A percentile compares a stretch with the other conserved stretches of the same genome.
phyloP scores from a whole-genome alignment of 371 early-diverging fungal species.

The Mucor ambiguus region DNA sequence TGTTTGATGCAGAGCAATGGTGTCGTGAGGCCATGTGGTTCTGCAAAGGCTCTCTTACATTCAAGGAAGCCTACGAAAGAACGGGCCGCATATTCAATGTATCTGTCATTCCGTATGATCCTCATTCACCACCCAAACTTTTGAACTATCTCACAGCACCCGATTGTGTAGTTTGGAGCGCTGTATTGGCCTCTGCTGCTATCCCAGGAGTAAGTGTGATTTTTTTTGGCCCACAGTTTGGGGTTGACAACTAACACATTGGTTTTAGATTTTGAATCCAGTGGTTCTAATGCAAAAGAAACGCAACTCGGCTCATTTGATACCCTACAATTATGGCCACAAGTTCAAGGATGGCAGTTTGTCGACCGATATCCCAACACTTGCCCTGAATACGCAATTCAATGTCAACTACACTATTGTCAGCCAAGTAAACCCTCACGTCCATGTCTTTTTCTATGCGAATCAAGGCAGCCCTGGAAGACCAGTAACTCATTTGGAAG shows the following conservation, averaged over 20 bases:
- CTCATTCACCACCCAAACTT: conserved; percentile 79
- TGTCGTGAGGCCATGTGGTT: conserved; percentile 72
- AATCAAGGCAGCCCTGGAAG: conserved; percentile 75
- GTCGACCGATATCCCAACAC: conserved; percentile 83
- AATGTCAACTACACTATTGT: conserved; percentile 91
- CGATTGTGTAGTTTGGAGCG: conserved; percentile 87
- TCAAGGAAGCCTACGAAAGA: conserved; percentile 85
- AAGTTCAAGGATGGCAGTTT: conserved; percentile 90
- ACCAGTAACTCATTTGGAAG: conserved; percentile 64
- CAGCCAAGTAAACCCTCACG: conserved; percentile 91
- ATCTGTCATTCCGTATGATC: conserved; percentile 78
- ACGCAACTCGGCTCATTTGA: conserved; percentile 56
- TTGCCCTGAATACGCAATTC: conserved; percentile 74
- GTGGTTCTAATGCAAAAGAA: conserved; percentile 82
- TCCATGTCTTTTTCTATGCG: conserved; percentile 83
- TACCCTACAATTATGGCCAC: conserved; percentile 79
- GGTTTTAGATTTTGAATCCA: conserved; percentile 69
- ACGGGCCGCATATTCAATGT: conserved; percentile 91
- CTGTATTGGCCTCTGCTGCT: conserved; percentile 58
- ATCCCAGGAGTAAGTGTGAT: conserved; percentile 48
- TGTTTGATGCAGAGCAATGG: conserved; percentile 79
- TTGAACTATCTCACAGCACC: conserved; percentile 91
- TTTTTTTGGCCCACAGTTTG: conserved; percentile 6
- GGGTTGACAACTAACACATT: not conserved
- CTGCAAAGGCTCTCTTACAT: conserved; percentile 85